Evolutionary conservation across 768 basidiomycete species (phyloP).

Genomic region (Xanthoconium stramineum): DNA sequence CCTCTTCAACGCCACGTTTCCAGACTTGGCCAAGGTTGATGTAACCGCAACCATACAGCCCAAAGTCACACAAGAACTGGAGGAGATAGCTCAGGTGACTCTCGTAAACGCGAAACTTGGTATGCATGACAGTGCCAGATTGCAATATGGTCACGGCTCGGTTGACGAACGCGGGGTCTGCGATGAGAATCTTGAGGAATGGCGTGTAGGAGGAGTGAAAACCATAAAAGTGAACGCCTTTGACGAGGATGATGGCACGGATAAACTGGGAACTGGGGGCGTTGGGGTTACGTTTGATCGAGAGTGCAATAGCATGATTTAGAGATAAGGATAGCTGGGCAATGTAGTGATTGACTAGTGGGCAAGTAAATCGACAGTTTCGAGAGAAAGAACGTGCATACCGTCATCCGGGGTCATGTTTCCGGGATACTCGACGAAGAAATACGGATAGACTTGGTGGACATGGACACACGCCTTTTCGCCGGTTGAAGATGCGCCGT

Average conservation of each 20-base stretch:
- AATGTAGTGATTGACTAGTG: slow-evolving; percentile 66
- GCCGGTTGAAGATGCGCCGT: slow-evolving; percentile 75
- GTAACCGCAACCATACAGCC: slow-evolving; percentile 92
- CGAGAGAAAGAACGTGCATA: slow-evolving; percentile 30
- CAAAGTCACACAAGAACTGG: slow-evolving; percentile 94
- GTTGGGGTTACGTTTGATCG: slow-evolving; percentile 68
- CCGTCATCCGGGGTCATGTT: slow-evolving; percentile 62
- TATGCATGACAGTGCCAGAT: slow-evolving; percentile 79
- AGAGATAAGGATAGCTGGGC: slow-evolving; percentile 67
- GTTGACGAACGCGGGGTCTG: slow-evolving; percentile 65
- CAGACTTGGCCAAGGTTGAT: slow-evolving; percentile 70
- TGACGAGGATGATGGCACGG: slow-evolving; percentile 79
- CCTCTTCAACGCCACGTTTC: slow-evolving; percentile 45
- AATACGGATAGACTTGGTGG: slow-evolving; percentile 4
- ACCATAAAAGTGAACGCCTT: slow-evolving; percentile 96
- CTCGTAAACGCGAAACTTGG: slow-evolving; percentile 79
- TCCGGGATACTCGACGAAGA: slow-evolving; percentile 55
- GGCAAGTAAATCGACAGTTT: background rate
- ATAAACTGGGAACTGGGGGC: slow-evolving; percentile 58
- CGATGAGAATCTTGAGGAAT: slow-evolving; percentile 82
- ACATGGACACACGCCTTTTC: slow-evolving; percentile 83
- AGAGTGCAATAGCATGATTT: slow-evolving; percentile 82
- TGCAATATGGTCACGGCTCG: slow-evolving; percentile 75
- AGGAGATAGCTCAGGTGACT: slow-evolving; percentile 85
- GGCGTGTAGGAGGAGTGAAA: slow-evolving; percentile 82